Evolutionary conservation across 2,329 filamentous ascomycete genomes (phyloP).

Genomic region (Gnomoniopsis smithogilvyi): DNA sequence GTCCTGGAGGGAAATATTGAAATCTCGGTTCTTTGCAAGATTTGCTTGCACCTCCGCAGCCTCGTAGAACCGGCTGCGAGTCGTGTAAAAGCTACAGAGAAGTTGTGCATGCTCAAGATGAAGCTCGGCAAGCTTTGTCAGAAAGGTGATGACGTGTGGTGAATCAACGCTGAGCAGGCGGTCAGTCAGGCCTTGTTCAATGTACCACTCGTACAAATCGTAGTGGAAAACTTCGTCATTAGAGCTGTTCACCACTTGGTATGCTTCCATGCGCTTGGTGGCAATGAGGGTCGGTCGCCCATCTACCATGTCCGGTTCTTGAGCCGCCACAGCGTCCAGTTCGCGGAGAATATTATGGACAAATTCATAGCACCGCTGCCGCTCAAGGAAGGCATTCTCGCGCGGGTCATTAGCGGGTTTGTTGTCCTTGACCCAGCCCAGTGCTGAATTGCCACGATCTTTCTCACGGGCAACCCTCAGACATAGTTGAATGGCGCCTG

Average conservation of each 20-base stretch:
- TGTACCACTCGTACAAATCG: slow-evolving; percentile 97
- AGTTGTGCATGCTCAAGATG: slow-evolving; percentile 81
- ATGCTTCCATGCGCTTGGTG: slow-evolving; percentile 82
- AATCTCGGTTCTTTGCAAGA: slow-evolving; percentile 74
- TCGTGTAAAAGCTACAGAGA: slow-evolving; percentile 88
- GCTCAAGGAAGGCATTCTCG: slow-evolving; percentile 61
- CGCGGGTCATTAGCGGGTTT: slow-evolving; percentile 70
- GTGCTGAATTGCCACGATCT: slow-evolving; percentile 81
- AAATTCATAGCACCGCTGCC: slow-evolving; percentile 81
- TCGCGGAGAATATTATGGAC: slow-evolving; percentile 77
- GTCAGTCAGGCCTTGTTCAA: slow-evolving; percentile 78
- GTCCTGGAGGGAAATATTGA: slow-evolving; percentile 74
- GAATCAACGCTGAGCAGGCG: slow-evolving; percentile 82
- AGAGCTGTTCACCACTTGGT: slow-evolving; percentile 83
- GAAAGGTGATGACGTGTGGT: slow-evolving; percentile 80
- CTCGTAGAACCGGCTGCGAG: slow-evolving; percentile 77
- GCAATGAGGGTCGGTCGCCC: slow-evolving; percentile 73
- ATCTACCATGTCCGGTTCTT: slow-evolving; percentile 71
- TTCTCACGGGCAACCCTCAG: slow-evolving; percentile 78
- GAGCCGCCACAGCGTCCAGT: slow-evolving; percentile 68
- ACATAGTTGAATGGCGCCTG: slow-evolving; percentile 85
- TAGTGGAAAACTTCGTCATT: slow-evolving; percentile 94
- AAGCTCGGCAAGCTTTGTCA: slow-evolving; percentile 70
- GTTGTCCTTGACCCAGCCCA: slow-evolving; percentile 85
- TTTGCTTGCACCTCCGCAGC: slow-evolving; percentile 83